Base-by-base conservation (phyloP, 306 rosid genomes). In the Myrica gale region DNA sequence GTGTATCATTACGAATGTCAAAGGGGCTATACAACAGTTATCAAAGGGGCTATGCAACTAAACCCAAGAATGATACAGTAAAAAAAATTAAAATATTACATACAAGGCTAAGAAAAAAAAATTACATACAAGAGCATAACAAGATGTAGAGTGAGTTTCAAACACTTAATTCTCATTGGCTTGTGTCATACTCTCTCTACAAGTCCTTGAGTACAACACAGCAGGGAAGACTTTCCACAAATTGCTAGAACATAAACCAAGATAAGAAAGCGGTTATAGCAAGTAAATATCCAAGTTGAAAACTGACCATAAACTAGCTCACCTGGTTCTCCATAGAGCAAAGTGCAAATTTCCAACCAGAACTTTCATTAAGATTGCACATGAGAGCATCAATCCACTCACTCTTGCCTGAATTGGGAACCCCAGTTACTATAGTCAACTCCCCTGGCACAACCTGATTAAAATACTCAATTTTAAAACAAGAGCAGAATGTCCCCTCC, bases 301-400 rank as follows among this genome's bases (percentile, higher is more conserved):
- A 66, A 17, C 42, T 26, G 58, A 71, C 32, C 80, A 82, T 56
- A 53, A 80, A 77, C 45, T 79, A 81, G 66, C 82, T 87, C 69
- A 92, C 99, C 93, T 82, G 87, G 78, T 95, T 90, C 82, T 95
- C 99, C 97, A 95, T 92, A 48, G 97, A 92, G 83, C 99, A 95
- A 61, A 95, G 97, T 17, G 83, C 93, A 71, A 95, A 95, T 83
- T 87, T 92, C 99, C 99, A 95, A 70, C 88, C 93, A 80, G 76
- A 75, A 74, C 56, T 58, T 73, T 65, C 82, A 72, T 88, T 87
- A 78, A 95, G 91, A 83, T 95, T 95, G 89, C 97, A 92, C 75
- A 95, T 74, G 67, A 95, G 97, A 69, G 99, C 97, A 90, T 95
- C 99, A 83, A 95, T 95, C 97, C 97, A 95, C 82, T 95, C 99